These are phyloP conservation scores for Iris macrosiphon DNA, from an alignment of 106 monocot species.

Conservation along the genomic window DNA sequence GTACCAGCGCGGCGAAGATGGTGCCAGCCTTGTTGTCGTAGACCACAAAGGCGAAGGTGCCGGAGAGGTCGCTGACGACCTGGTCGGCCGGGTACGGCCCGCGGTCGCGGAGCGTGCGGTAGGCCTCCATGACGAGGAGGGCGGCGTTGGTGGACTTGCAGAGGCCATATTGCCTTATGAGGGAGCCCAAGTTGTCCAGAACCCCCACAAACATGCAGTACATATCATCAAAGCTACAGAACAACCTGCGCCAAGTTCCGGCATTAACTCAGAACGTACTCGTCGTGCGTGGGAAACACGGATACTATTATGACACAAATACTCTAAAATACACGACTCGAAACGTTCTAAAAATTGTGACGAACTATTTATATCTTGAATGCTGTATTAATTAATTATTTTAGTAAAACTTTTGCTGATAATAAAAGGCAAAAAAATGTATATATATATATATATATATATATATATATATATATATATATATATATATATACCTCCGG, in stretches of 20 bases:
- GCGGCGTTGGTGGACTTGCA: conserved; percentile 35
- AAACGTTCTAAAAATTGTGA: too few species aligned
- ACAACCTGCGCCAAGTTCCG: conserved; percentile 36
- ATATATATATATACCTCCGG: conserved; percentile 7
- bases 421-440: too few species aligned
- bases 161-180: conserved; percentile 53
- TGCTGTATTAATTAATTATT: too few species aligned
- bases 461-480: too few species aligned
- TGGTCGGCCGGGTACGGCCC: conserved; percentile 62
- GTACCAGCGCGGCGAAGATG: conserved; percentile 48
- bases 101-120: conserved; percentile 52
- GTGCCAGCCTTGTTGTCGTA: conserved; percentile 36
- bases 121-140: conserved; percentile 59
- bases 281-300: neutral
- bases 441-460: too few species aligned
- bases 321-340: too few species aligned
- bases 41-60: conserved; percentile 48
- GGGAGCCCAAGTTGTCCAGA: conserved; percentile 41
- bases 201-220: conserved; percentile 48
- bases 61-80: conserved; percentile 47
- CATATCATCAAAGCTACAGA: conserved; percentile 46
- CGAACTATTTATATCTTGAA: too few species aligned
- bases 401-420: too few species aligned
- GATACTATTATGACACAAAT: too few species aligned
- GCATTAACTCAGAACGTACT: too few species aligned